phyloP scores from a whole-genome alignment of 2,329 filamentous ascomycete species.

The Pseudogymnoascus sp. region DNA sequence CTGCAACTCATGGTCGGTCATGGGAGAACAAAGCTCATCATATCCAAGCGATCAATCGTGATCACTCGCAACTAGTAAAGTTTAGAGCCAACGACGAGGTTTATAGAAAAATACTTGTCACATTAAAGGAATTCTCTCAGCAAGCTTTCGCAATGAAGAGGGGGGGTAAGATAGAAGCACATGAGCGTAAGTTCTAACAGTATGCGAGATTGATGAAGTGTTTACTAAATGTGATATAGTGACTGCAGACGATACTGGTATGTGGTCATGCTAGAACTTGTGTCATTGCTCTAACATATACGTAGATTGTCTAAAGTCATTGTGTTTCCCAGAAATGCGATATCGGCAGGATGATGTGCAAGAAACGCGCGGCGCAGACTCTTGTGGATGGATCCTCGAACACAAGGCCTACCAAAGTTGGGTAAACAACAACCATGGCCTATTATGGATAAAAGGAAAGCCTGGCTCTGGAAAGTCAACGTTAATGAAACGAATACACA shows the following conservation, averaged over 20 bases:
- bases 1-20: constrained; percentile 1
- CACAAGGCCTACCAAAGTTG: no score
- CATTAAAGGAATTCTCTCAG: neutral
- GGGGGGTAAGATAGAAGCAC: neutral
- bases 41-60: neutral
- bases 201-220: neutral
- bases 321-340: no score
- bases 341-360: no score
- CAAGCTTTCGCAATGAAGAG: neutral
- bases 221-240: neutral
- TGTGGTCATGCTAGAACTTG: neutral
- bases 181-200: neutral
- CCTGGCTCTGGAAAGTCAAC: no score
- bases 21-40: neutral
- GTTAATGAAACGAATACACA: no score
- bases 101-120: neutral
- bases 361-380: no score
- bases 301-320: no score
- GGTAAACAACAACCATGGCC: no score
- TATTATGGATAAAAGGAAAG: no score
- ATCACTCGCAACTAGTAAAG: constrained; percentile 8
- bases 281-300: no score
- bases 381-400: no score
- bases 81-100: neutral
- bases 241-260: neutral